Conservation (phyloP, 2,329 filamentous ascomycete species). For the Fusarium napiforme region DNA sequence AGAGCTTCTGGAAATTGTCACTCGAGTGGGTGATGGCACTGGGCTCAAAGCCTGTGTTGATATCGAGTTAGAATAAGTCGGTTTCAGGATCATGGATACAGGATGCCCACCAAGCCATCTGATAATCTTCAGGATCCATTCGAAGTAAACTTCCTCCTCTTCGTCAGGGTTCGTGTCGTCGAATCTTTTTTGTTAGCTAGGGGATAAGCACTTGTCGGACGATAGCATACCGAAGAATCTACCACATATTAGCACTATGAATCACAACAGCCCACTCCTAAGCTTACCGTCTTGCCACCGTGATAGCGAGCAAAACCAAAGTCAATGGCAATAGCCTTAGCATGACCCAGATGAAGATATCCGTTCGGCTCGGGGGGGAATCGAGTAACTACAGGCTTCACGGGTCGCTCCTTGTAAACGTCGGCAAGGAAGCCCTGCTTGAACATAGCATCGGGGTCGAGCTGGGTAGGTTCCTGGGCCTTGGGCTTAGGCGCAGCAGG, state of each 20-base stretch:
- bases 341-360: conserved; percentile 91
- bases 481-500: conserved; percentile 57
- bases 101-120: conserved; percentile 68
- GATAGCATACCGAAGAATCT: conserved; percentile 47
- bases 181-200: conserved; percentile 63
- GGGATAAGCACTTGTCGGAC: background rate
- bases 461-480: conserved; percentile 53
- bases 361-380: conserved; percentile 93
- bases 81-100: background rate
- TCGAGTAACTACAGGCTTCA: conserved; percentile 72
- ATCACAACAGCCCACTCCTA: background rate
- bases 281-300: conserved; percentile 68
- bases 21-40: conserved; percentile 85
- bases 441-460: conserved; percentile 77
- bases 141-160: conserved; percentile 90
- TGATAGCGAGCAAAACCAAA: conserved; percentile 93
- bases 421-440: conserved; percentile 80
- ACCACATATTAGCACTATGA: conserved; percentile 17
- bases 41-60: conserved; percentile 71
- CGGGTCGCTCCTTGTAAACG: conserved; percentile 75
- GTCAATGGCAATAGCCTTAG: conserved; percentile 95
- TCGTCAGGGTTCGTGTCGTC: conserved; percentile 97
- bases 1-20: conserved; percentile 89
- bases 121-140: conserved; percentile 88
- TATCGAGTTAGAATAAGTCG: conserved; percentile 4